Evolutionary conservation across 208 protist genomes (phyloP).

Genomic region (Acanthamoeba healyi): DNA sequence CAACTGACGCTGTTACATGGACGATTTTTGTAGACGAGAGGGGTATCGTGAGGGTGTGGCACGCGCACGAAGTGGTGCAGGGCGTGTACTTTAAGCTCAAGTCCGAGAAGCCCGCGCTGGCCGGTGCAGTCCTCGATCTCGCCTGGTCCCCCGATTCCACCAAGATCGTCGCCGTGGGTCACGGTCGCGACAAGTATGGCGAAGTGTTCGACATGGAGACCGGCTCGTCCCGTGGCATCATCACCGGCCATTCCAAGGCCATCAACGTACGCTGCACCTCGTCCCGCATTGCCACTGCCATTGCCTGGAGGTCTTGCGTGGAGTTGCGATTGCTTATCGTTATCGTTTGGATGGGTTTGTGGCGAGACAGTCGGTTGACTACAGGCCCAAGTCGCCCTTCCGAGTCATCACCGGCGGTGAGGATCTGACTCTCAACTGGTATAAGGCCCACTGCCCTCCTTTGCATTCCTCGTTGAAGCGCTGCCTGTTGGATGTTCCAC

Average conservation of each 20-base stretch:
- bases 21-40: conserved; percentile 78
- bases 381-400: conserved; percentile 89
- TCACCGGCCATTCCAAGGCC: conserved; percentile 87
- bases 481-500: too few species aligned
- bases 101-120: conserved; percentile 76
- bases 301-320: too few species aligned
- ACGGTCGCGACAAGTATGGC: conserved; percentile 84
- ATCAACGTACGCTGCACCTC: conserved; percentile 77
- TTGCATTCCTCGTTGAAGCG: too few species aligned
- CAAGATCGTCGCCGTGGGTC: conserved; percentile 90
- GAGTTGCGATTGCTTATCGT: too few species aligned
- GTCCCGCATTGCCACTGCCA: too few species aligned
- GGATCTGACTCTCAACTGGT: conserved; percentile 81
- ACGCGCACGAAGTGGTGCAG: conserved; percentile 80
- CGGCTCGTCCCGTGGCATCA: conserved; percentile 87
- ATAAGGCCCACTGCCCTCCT: too few species aligned
- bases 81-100: conserved; percentile 84
- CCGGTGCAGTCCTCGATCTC: conserved; percentile 87
- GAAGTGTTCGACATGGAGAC: conserved; percentile 82
- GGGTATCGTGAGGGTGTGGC: conserved; percentile 89
- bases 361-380: conserved; percentile 78
- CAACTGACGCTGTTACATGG: too few species aligned
- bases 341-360: too few species aligned
- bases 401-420: conserved; percentile 88
- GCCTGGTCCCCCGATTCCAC: conserved; percentile 89